Evolutionary conservation across 2,329 filamentous ascomycete genomes (phyloP).

Genomic region (Amauroascus verrucosus): DNA sequence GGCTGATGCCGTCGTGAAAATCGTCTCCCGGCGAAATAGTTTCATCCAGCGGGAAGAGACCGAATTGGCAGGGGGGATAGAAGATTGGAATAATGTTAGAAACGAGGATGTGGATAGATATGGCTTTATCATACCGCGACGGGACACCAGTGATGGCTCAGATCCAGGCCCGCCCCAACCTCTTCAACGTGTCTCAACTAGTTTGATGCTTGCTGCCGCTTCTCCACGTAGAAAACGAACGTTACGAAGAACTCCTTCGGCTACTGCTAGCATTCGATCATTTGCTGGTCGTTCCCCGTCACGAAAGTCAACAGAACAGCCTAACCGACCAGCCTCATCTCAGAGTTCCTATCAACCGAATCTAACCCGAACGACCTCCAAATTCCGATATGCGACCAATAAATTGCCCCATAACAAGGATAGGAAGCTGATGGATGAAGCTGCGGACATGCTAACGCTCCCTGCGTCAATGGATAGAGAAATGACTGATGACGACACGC

Average conservation of each 20-base stretch:
- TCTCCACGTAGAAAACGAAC: slow-evolving; percentile 46
- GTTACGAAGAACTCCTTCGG: slow-evolving; percentile 42
- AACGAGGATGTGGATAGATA: slow-evolving; percentile 54
- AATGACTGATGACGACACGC: slow-evolving; percentile 38
- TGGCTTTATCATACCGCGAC: slow-evolving; percentile 48
- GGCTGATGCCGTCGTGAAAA: slow-evolving; percentile 22
- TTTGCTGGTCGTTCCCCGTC: slow-evolving; percentile 32
- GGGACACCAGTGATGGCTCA: slow-evolving; percentile 21
- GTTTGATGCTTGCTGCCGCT: slow-evolving; percentile 47
- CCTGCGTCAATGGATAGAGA: slow-evolving; percentile 44
- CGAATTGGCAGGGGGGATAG: slow-evolving; percentile 53
- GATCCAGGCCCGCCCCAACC: slow-evolving; percentile 30
- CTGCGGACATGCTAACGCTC: slow-evolving; percentile 54
- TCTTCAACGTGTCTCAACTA: slow-evolving; percentile 51
- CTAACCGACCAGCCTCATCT: slow-evolving; percentile 38
- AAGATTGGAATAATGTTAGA: slow-evolving; percentile 54
- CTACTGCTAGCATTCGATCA: slow-evolving; percentile 37
- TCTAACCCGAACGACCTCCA: slow-evolving; percentile 32
- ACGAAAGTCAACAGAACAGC: slow-evolving; percentile 35
- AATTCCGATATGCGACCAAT: slow-evolving; percentile 45
- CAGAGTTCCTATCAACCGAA: slow-evolving; percentile 37
- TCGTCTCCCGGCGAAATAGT: slow-evolving; percentile 23
- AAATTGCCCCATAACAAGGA: slow-evolving; percentile 45
- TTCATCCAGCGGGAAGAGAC: slow-evolving; percentile 42
- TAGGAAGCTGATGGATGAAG: slow-evolving; percentile 37